phyloP scores from a whole-genome alignment of 1,139 yeast genomes.

The Candida tetrigidarum region DNA sequence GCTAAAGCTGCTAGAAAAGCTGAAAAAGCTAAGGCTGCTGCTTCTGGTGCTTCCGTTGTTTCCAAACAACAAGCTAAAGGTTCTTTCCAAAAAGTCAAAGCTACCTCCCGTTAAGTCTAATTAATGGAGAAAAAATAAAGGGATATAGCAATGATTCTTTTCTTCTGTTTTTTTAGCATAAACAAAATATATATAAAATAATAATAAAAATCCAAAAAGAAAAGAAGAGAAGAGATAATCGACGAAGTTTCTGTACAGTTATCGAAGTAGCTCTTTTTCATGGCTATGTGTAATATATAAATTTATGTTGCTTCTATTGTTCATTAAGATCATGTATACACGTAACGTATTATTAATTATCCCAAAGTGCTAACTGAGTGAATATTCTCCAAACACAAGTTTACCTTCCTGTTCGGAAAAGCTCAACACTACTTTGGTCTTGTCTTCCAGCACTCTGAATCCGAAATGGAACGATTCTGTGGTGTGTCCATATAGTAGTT shows the following conservation, averaged over 20 bases:
- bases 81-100: constrained; percentile 95
- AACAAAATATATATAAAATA: too few relatives aligned
- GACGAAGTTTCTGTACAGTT: constrained; percentile 15
- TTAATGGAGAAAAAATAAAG: constrained; percentile 12
- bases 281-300: constrained; percentile 11
- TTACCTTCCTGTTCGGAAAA: constrained; percentile 22
- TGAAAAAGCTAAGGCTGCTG: constrained; percentile 86
- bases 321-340: constrained; percentile 8
- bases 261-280: background rate
- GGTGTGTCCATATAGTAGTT: constrained; percentile 44
- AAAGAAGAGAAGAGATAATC: constrained; percentile 12
- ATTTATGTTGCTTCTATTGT: constrained; percentile 16
- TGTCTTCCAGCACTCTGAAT: constrained; percentile 20
- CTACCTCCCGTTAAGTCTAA: constrained; percentile 87
- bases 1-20: constrained; percentile 95
- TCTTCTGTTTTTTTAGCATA: background rate
- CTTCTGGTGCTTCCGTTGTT: constrained; percentile 64
- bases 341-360: constrained; percentile 9
- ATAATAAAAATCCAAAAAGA: background rate
- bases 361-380: constrained; percentile 14
- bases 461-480: constrained; percentile 51
- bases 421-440: constrained; percentile 34
- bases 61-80: constrained; percentile 91
- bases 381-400: constrained; percentile 43
- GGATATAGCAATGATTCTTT: constrained; percentile 5